Conservation (phyloP, 2,329 filamentous ascomycete species). For the Fusarium keratoplasticum region DNA sequence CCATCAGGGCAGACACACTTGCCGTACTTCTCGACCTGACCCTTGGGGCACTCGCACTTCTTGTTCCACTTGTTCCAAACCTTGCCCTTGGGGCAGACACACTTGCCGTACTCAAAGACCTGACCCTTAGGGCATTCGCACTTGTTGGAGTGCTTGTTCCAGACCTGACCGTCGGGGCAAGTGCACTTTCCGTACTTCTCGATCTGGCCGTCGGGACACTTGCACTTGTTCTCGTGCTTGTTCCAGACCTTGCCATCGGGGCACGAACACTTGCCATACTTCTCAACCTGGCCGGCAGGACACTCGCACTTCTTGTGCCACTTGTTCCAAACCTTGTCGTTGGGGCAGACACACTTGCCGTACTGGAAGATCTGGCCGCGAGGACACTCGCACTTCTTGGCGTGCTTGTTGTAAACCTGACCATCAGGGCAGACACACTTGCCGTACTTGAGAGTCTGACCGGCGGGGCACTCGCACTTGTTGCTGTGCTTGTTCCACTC, state of each 20-base stretch:
- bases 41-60: constrained; percentile 2
- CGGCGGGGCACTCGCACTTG: not conserved
- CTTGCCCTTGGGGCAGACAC: constrained; percentile 6
- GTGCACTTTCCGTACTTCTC: constrained; percentile 5
- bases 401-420: not conserved
- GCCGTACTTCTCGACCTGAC: not conserved
- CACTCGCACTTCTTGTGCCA: constrained; percentile 13
- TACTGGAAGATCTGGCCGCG: constrained; percentile 2
- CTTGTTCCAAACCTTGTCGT: not conserved
- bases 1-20: constrained; percentile 9
- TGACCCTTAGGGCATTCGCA: constrained; percentile 6
- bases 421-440: not conserved
- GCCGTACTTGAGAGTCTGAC: not conserved
- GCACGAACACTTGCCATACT: constrained; percentile 25
- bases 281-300: constrained; percentile 13
- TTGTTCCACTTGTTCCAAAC: not conserved
- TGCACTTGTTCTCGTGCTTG: constrained; percentile 1
- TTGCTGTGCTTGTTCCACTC: not conserved
- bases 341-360: constrained; percentile 9
- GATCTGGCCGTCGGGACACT: constrained; percentile 7
- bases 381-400: constrained; percentile 7
- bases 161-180: not conserved
- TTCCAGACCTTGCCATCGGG: constrained; percentile 13
- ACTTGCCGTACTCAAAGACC: not conserved
- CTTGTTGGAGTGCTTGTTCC: not conserved